Evolutionary conservation across 176 grass and related monocot species (phyloP), one percentile per base, ranked within the genome.

Genomic region (Pontederia paniculata): DNA sequence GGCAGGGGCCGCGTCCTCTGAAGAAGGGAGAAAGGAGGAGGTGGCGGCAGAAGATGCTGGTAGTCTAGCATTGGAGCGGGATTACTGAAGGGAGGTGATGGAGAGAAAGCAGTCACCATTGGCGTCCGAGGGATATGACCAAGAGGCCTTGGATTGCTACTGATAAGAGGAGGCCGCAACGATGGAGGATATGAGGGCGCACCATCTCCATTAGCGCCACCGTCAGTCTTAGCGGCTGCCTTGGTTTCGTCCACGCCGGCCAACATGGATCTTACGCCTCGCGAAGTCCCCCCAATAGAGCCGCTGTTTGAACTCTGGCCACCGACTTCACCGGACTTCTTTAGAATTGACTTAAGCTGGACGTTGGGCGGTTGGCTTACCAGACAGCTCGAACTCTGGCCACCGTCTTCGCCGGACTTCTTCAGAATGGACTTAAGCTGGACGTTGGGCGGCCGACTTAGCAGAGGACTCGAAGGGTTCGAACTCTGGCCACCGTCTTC

Each of bases 201-300:
- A 13, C 62, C 79, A 0, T 23, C n/a, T n/a, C 48, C 42, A 46
- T 55, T 46, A 45, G 44, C 45, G 9, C 28, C 21, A 9, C 9
- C 14, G 55, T 17, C 14, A 41, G 45, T 23, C 23, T 23, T 23
- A 44, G 17, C 44, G 37, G 3, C 9, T 3, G 8, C 48, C 45
- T 17, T 18, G 73, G 43, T 89, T 44, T 60, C 77, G 44, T 84
- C 60, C 0, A 55, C 69, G 0, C 42, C 37, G 41, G 80, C 85
- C 23, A 86, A 70, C 67, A 83, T 71, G 70, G 89, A 95, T 68
- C 76, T 89, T 9, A 89, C 89, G 0, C 93, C 28, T 37, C 7
- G 77, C 5, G 93, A 63, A 5, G 47, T 63, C 8, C 83, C 81
- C 8, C 79, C 53, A 19, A 55, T 21, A 1, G 66, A 6, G 28